phyloP scores from a whole-genome alignment of 805 yeast species.

The Candida maltosa region DNA sequence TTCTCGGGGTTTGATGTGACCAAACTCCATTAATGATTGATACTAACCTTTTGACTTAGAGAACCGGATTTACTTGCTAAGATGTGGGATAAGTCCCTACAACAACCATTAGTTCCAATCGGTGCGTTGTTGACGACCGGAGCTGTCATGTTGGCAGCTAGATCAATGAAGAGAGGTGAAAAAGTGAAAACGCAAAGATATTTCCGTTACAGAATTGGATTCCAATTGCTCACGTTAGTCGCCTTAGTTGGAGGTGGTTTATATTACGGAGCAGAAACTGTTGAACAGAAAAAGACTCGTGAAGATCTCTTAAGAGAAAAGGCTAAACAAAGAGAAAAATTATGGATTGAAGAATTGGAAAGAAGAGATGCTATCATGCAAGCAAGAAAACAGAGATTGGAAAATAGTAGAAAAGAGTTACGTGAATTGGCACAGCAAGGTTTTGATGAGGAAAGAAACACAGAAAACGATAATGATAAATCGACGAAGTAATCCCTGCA shows the following conservation, averaged over 20 bases:
- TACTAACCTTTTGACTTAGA: slow-evolving; percentile 18
- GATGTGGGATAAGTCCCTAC: slow-evolving; percentile 61
- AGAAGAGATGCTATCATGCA: slow-evolving; percentile 76
- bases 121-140: slow-evolving; percentile 77
- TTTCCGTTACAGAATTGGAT: slow-evolving; percentile 86
- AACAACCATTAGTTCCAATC: slow-evolving; percentile 87
- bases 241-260: slow-evolving; percentile 82
- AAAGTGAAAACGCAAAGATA: slow-evolving; percentile 74
- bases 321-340: slow-evolving; percentile 78
- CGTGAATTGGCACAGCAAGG: slow-evolving; percentile 32
- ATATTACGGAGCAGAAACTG: slow-evolving; percentile 53
- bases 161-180: slow-evolving; percentile 70
- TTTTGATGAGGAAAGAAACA: slow-evolving; percentile 18
- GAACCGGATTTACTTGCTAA: slow-evolving; percentile 50
- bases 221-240: slow-evolving; percentile 79
- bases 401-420: slow-evolving; percentile 48
- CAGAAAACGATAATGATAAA: too few relatives aligned
- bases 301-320: slow-evolving; percentile 70
- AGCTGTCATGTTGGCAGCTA: slow-evolving; percentile 77
- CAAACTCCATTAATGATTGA: neutral
- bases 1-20: slow-evolving; percentile 4
- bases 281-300: slow-evolving; percentile 42
- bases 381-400: slow-evolving; percentile 66
- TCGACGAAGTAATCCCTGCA: neutral
- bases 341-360: slow-evolving; percentile 90